Percentiles rank a stretch among this genome's conserved stretches.
Conservation (phyloP, 805 yeast species). For the Ogataea pilisensis region DNA sequence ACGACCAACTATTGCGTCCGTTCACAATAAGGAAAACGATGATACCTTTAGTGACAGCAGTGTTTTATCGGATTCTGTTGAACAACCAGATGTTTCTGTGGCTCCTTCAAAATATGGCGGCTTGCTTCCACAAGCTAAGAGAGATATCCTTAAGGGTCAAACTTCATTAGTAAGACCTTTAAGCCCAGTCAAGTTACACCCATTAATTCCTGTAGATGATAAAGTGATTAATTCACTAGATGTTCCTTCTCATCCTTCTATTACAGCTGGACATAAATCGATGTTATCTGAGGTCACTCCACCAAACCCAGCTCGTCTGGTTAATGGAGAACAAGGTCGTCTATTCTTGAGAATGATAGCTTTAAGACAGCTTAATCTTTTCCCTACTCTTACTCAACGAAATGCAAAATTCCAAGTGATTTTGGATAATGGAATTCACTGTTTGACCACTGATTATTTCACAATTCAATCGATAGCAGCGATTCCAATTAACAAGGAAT, state of each 20-base stretch:
- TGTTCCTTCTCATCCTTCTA: not conserved
- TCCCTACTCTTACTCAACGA: slow-evolving; percentile 43
- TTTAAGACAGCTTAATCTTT: slow-evolving; percentile 39
- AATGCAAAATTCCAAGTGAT: slow-evolving; percentile 49
- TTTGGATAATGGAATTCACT: slow-evolving; percentile 79
- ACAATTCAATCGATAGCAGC: slow-evolving; percentile 25
- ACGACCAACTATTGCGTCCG: not conserved
- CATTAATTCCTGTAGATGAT: slow-evolving; percentile 2
- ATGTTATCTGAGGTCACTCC: not conserved
- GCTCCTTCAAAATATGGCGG: slow-evolving; percentile 17
- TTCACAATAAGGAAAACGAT: not conserved
- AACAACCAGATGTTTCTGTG: not conserved
- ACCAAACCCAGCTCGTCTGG: slow-evolving; percentile 7
- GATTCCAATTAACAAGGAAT: slow-evolving; percentile 61
- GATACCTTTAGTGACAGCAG: not conserved
- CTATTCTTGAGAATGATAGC: slow-evolving; percentile 49
- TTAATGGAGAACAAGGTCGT: slow-evolving; percentile 41
- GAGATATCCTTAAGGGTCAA: slow-evolving; percentile 5
- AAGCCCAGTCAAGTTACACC: not conserved
- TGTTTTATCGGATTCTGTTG: not conserved
- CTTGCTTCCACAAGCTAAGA: slow-evolving; percentile 16
- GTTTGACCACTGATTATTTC: slow-evolving; percentile 55
- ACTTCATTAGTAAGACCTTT: not conserved
- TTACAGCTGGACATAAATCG: not conserved
- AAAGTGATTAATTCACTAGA: slow-evolving; percentile 9